Percentiles rank a stretch among this genome's conserved stretches.
These are phyloP conservation scores for Colletotrichum chlorophyti DNA, from an alignment of 2,329 filamentous ascomycete species.

Conservation along the genomic window DNA sequence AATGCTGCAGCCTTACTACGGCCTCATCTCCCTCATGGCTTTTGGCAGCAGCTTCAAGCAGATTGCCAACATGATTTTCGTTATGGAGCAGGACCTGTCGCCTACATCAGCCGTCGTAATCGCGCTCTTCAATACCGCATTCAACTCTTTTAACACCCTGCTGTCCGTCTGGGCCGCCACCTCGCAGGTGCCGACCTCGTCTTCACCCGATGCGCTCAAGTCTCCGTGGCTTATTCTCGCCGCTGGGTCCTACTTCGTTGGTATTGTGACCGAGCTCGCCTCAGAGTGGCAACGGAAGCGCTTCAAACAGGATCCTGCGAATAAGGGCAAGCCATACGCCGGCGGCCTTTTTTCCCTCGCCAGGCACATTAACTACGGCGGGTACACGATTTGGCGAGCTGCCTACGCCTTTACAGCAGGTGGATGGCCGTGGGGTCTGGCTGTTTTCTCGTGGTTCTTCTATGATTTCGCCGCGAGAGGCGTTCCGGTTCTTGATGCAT, in stretches of 20 bases:
- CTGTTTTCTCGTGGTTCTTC: slow-evolving; percentile 2
- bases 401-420: background rate
- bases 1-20: background rate
- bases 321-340: slow-evolving; percentile 7
- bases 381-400: slow-evolving; percentile 3
- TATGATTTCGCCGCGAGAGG: background rate
- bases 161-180: background rate
- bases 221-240: background rate
- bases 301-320: background rate
- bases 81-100: background rate
- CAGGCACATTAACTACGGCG: slow-evolving; percentile 11
- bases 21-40: background rate
- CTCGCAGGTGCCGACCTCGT: background rate
- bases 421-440: background rate
- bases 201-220: no score
- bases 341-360: slow-evolving; percentile 6
- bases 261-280: background rate
- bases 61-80: background rate
- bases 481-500: background rate
- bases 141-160: background rate
- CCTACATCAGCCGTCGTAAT: background rate
- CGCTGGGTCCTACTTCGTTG: background rate
- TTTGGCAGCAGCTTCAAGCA: slow-evolving; percentile 4
- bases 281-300: slow-evolving; percentile 3
- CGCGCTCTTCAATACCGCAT: background rate